Evolutionary conservation across 1,139 yeast species (phyloP).

Genomic region (Yamadazyma sp.): DNA sequence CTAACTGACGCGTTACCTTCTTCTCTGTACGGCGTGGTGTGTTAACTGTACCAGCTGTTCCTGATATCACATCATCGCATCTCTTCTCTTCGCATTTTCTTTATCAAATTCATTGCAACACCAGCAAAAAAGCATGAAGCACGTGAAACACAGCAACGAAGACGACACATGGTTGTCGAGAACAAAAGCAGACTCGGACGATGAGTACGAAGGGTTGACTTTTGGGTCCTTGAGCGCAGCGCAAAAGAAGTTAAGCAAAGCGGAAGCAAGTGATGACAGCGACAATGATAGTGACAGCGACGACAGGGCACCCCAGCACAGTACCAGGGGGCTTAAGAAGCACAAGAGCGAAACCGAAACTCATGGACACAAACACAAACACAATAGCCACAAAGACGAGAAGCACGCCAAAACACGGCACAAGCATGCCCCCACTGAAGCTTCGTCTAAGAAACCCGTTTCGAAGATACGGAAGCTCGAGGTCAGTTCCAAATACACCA

Average conservation of each 20-base stretch:
- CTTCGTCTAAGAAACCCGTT: slow-evolving; percentile 72
- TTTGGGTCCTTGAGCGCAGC: slow-evolving; percentile 63
- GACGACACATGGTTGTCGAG: slow-evolving; percentile 16
- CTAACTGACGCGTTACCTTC: too few species aligned
- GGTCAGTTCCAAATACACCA: slow-evolving; percentile 35
- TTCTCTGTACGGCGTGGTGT: too few species aligned
- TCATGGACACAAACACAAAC: slow-evolving; percentile 6
- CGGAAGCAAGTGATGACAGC: background rate
- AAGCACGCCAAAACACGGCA: slow-evolving; percentile 30
- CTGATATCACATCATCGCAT: background rate
- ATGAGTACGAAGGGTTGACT: slow-evolving; percentile 44
- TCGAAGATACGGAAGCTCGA: slow-evolving; percentile 71
- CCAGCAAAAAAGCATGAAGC: background rate
- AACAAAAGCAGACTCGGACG: slow-evolving; percentile 23
- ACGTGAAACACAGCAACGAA: background rate
- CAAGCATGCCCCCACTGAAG: slow-evolving; percentile 82
- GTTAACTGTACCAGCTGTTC: too few species aligned
- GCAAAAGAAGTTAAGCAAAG: slow-evolving; percentile 42
- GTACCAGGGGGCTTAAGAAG: too few species aligned
- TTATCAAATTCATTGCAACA: background rate
- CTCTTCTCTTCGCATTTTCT: slow-evolving; percentile 1
- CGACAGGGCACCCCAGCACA: background rate
- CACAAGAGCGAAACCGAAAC: background rate
- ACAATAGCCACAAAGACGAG: slow-evolving; percentile 6
- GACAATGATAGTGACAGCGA: background rate